These are phyloP conservation scores for Vinca minor DNA, from an alignment of 257 asterid genomes.

Conservation along the genomic window DNA sequence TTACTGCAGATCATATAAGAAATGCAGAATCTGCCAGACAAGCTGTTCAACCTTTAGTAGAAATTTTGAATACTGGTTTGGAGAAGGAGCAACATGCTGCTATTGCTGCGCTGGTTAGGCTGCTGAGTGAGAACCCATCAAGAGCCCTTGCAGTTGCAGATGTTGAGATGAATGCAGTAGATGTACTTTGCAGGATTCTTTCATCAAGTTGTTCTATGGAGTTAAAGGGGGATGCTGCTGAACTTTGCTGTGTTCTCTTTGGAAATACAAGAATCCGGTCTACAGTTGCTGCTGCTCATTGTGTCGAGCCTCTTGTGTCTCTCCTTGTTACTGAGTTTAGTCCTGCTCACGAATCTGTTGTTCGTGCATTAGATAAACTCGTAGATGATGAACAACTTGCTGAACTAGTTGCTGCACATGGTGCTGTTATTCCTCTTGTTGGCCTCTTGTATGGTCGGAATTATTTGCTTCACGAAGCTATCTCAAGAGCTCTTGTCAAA, in stretches of 20 bases:
- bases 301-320: conserved; percentile 93
- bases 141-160: conserved; percentile 93
- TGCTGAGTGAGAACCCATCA: conserved; percentile 83
- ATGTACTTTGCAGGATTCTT: conserved; percentile 79
- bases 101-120: conserved; percentile 82
- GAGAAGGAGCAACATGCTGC: conserved; percentile 99
- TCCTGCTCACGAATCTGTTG: conserved; percentile 80
- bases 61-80: conserved; percentile 77
- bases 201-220: conserved; percentile 80
- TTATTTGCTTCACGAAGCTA: conserved; percentile 77
- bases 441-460: conserved; percentile 82
- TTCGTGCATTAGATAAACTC: conserved; percentile 80
- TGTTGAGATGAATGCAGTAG: conserved; percentile 93
- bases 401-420: conserved; percentile 93
- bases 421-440: conserved; percentile 90
- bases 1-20: conserved; percentile 91
- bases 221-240: conserved; percentile 95
- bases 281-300: conserved; percentile 85
- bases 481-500: conserved; percentile 91
- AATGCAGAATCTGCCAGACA: conserved; percentile 93
- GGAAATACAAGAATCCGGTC: conserved; percentile 87
- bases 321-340: conserved; percentile 72
- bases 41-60: conserved; percentile 96
- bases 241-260: conserved; percentile 78
- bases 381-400: conserved; percentile 93